Conservation (phyloP, 257 asterid genomes). For the Solanum gracilifrons region DNA sequence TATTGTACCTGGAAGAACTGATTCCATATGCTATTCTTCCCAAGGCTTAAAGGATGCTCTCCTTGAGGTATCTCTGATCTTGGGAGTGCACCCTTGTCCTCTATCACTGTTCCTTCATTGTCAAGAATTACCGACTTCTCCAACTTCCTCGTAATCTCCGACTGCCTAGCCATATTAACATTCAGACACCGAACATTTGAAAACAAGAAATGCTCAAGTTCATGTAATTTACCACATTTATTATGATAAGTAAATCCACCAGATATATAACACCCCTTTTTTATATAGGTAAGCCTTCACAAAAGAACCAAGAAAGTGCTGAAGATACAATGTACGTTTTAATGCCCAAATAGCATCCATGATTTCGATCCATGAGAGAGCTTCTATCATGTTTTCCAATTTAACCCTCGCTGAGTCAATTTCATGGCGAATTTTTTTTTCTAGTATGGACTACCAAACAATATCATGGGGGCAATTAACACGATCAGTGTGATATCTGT, state of each 20-base stretch:
- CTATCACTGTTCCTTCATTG: constrained; percentile 35
- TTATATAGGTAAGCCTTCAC: neutral
- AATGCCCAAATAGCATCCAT: neutral
- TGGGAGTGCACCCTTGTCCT: constrained; percentile 63
- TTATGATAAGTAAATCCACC: neutral
- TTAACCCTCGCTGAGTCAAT: neutral
- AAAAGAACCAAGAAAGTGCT: neutral
- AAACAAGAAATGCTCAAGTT: constrained; percentile 10
- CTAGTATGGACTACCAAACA: neutral
- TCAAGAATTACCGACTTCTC: constrained; percentile 53
- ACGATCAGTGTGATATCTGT: neutral
- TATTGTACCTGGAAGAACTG: constrained; percentile 73
- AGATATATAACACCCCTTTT: neutral
- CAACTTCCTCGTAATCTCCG: constrained; percentile 85
- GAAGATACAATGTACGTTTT: neutral
- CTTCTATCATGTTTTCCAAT: neutral
- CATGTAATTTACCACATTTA: constrained; percentile 1
- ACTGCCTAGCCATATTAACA: constrained; percentile 85
- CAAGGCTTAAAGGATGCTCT: constrained; percentile 93
- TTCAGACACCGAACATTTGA: constrained; percentile 45
- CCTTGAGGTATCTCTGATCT: constrained; percentile 79
- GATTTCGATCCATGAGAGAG: neutral
- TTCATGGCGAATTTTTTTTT: neutral
- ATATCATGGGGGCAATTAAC: neutral
- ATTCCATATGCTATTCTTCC: constrained; percentile 89